phyloP scores from a whole-genome alignment of 257 asterid genomes.

The Solanum pimpinellifolium region DNA sequence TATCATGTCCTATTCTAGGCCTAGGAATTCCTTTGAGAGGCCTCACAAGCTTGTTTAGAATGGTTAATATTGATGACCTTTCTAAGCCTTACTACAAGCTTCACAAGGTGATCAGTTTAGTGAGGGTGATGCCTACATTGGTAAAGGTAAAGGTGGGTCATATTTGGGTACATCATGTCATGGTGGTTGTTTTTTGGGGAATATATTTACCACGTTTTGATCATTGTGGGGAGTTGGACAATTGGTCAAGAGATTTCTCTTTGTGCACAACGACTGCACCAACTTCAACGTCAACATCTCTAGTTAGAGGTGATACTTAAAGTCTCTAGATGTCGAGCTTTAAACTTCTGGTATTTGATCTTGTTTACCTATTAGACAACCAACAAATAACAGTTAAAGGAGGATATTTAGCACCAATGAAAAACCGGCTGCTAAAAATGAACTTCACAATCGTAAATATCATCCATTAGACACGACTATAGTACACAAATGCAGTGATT shows the following conservation, averaged over 20 bases:
- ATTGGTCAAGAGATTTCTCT: neutral
- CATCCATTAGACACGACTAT: too few relatives aligned
- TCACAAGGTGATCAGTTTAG: neutral
- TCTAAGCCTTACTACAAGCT: neutral
- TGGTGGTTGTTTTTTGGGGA: neutral
- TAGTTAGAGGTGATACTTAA: neutral
- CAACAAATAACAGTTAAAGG: too few relatives aligned
- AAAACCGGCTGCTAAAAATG: too few relatives aligned
- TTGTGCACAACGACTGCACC: neutral
- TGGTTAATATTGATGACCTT: neutral
- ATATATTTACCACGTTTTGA: too few relatives aligned
- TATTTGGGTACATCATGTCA: neutral
- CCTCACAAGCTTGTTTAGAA: too few relatives aligned
- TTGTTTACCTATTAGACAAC: too few relatives aligned
- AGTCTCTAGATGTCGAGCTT: too few relatives aligned
- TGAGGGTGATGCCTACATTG: neutral
- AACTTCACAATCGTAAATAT: too few relatives aligned
- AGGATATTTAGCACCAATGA: too few relatives aligned
- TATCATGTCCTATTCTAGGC: neutral
- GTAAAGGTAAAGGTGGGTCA: neutral
- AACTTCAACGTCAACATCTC: neutral
- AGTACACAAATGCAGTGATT: too few relatives aligned
- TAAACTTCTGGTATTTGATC: too few relatives aligned
- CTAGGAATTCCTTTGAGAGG: neutral
- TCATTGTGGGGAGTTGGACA: neutral